Base-by-base conservation (phyloP, 495 filamentous ascomycete species). In the Penicillium lagena region DNA sequence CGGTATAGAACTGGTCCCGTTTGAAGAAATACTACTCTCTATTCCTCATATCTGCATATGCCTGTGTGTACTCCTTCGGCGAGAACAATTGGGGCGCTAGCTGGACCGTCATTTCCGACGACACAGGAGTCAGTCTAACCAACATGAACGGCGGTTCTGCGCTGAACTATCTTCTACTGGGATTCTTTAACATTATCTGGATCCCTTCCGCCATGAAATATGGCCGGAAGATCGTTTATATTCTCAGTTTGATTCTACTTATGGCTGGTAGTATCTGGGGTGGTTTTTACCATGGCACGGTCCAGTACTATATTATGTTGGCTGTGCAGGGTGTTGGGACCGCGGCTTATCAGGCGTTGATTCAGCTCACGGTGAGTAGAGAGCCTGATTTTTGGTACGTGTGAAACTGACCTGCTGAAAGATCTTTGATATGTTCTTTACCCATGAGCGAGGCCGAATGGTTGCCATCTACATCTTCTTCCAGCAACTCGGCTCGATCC, bases 171-270 rank as follows among this genome's bases (percentile, higher is more conserved):
- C 55, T 66, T 4, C 49, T 66, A 7, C 42, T 66, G 13, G 62
- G 62, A 7, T 66, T 61, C 29, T 55, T 66, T 37, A 66, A 66
- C 42, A 58, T 66, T 13, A 58, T 62, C 44, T 63, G 55, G 60
- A 59, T 63, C n/a, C 60, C 62, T 1, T 49, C 59, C 1, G 62
- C 58, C 1, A 63, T 62, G 57, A 63, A 59, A 13, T 47, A 58
- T n/a, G 62, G 62, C 12, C 57, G 62, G 9, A 62, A 62, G 44
- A 55, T 62, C 22, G 60, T 63, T 12, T 56, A 56, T 32, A 59
- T 64, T 11, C 28, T 58, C 15, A 62, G 54, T 46, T 39, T 60
- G 34, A 13, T 56, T 7, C 38, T 58, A 22, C 51, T 60, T 13
- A 35, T 50, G 2, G 52, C 43, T 7, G 50, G 57, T 10, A 51